phyloP scores from a whole-genome alignment of 345 rosid genomes.

The Theobroma cacao region DNA sequence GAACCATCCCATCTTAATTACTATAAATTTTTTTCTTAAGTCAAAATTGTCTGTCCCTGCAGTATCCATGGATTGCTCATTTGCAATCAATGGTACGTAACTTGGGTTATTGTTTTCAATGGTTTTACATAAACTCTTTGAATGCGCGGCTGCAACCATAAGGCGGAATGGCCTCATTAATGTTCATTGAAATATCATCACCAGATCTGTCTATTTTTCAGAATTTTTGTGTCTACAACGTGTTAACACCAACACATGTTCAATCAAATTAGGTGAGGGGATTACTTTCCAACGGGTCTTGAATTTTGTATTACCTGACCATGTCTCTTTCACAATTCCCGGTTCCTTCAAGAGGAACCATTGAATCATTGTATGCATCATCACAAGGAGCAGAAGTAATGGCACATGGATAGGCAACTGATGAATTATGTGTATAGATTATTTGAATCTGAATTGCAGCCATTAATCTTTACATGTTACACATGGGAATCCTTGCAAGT shows the following conservation, averaged over 20 bases:
- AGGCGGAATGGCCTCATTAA: too few relatives aligned
- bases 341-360: not conserved
- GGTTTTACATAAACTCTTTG: not conserved
- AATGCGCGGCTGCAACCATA: too few relatives aligned
- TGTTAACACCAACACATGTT: not conserved
- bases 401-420: not conserved
- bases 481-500: not conserved
- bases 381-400: not conserved
- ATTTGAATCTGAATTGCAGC: not conserved
- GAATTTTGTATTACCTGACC: not conserved
- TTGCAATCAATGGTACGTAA: not conserved
- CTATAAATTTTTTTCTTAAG: not conserved
- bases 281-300: not conserved
- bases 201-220: too few relatives aligned
- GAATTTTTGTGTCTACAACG: not conserved
- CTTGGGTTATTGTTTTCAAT: too few relatives aligned
- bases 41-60: not conserved
- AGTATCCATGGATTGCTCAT: not conserved
- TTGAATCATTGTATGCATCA: not conserved
- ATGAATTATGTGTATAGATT: not conserved
- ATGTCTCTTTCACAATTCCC: not conserved
- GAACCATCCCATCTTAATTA: not conserved
- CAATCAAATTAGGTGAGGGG: conserved; percentile 7
- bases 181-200: too few relatives aligned
- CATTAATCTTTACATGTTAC: not conserved